Conservation (phyloP, 441 rosid genomes). For the Macaranga tanarius region DNA sequence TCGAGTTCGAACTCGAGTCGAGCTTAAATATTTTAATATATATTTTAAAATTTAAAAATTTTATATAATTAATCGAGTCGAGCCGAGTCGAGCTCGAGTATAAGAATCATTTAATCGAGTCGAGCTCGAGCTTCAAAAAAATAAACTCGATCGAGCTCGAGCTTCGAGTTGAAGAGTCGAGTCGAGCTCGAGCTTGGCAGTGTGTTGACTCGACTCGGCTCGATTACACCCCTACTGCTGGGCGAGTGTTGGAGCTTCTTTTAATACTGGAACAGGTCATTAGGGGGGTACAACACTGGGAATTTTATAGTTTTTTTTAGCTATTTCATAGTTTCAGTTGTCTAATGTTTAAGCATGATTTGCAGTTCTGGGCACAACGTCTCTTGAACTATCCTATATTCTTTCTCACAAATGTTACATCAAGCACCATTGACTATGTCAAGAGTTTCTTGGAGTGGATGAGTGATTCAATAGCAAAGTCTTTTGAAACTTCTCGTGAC, state of each 20-base stretch:
- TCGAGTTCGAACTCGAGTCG: no score
- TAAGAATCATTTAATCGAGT: no score
- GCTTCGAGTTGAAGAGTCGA: no score
- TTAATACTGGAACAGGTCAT: conserved; percentile 85
- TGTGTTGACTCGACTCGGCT: no score
- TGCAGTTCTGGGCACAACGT: conserved; percentile 73
- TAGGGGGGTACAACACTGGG: conserved; percentile 6
- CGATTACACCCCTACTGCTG: no score
- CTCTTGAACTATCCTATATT: conserved; percentile 71
- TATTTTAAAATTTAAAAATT: no score
- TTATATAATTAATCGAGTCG: no score
- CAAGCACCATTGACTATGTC: conserved; percentile 92
- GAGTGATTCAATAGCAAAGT: conserved; percentile 96
- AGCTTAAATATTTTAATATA: no score
- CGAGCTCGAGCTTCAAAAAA: no score
- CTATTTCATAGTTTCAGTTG: conserved; percentile 22
- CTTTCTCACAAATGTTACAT: conserved; percentile 84
- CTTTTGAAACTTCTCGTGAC: conserved; percentile 95
- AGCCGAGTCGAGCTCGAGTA: no score
- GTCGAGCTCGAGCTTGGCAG: no score
- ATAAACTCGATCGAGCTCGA: no score
- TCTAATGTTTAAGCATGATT: conserved; percentile 30
- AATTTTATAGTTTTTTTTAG: conserved; percentile 13
- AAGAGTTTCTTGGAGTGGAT: conserved; percentile 99
- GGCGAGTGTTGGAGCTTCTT: conserved; percentile 88